Percentiles rank a stretch among this genome's conserved stretches.
Evolutionary conservation across 306 rosid species (phyloP).

Genomic region (Cucurbita maxima): DNA sequence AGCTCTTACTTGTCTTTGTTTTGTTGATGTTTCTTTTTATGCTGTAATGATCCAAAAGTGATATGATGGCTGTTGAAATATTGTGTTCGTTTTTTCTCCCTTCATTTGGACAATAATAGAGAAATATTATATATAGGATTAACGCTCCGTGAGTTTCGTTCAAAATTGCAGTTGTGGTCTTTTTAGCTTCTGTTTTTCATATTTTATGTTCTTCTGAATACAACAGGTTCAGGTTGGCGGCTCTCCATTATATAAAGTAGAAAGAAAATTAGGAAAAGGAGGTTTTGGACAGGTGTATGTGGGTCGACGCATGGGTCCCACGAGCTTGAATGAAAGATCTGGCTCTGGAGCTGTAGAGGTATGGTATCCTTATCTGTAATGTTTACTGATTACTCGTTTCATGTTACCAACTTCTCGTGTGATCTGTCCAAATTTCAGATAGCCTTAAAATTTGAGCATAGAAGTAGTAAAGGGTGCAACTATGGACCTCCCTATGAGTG

Average conservation of each 20-base stretch:
- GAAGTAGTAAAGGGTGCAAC: conserved; percentile 82
- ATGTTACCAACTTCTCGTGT: neutral
- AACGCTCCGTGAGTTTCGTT: neutral
- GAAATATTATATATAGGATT: neutral
- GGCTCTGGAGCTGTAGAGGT: conserved; percentile 82
- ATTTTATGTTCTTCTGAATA: neutral
- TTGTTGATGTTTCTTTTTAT: neutral
- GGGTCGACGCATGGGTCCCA: conserved; percentile 49
- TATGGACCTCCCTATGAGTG: conserved; percentile 87
- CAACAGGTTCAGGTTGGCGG: conserved; percentile 44
- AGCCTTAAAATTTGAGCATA: conserved; percentile 85
- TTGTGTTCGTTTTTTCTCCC: neutral
- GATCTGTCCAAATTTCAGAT: conserved; percentile 28
- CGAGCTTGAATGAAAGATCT: conserved; percentile 44
- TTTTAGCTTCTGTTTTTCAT: neutral
- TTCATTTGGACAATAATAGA: neutral
- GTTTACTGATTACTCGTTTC: neutral
- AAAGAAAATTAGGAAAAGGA: conserved; percentile 63
- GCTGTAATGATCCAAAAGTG: neutral
- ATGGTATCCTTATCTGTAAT: neutral
- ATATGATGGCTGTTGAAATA: neutral
- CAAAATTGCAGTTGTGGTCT: neutral
- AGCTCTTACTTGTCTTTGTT: neutral
- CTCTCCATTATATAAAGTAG: conserved; percentile 30
- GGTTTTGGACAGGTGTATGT: conserved; percentile 97